These are phyloP conservation scores for Suhomyces ambrosiae DNA, from an alignment of 1,139 yeast species.

Conservation along the genomic window DNA sequence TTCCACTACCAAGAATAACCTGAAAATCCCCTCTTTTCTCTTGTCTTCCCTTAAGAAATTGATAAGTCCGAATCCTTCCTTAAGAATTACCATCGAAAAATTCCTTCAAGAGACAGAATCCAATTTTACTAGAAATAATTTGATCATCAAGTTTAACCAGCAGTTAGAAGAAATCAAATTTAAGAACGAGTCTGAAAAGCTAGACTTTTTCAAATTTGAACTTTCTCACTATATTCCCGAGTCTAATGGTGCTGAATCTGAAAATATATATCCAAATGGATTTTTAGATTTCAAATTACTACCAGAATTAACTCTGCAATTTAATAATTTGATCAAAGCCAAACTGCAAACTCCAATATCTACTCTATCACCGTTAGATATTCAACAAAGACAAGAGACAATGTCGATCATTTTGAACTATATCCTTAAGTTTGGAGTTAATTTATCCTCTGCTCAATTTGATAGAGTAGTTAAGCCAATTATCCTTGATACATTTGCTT, in stretches of 20 bases:
- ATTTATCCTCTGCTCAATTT: slow-evolving; percentile 43
- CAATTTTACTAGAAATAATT: slow-evolving; percentile 38
- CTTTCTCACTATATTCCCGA: slow-evolving; percentile 32
- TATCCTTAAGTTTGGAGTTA: slow-evolving; percentile 48
- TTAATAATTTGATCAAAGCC: slow-evolving; percentile 26
- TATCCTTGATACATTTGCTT: slow-evolving; percentile 60
- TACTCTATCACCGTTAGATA: slow-evolving; percentile 32
- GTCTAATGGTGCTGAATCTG: slow-evolving; percentile 15
- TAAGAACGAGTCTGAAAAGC: slow-evolving; percentile 51
- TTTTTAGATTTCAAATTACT: slow-evolving; percentile 64
- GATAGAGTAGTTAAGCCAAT: slow-evolving; percentile 59
- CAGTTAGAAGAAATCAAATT: slow-evolving; percentile 57
- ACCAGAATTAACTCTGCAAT: slow-evolving; percentile 59
- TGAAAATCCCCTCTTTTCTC: slow-evolving; percentile 14
- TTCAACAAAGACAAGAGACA: slow-evolving; percentile 40
- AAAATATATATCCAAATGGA: slow-evolving; percentile 53
- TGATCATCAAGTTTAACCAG: slow-evolving; percentile 49
- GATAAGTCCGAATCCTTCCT: slow-evolving; percentile 27
- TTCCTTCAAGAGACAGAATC: slow-evolving; percentile 49
- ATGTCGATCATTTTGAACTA: slow-evolving; percentile 47
- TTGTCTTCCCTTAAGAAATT: slow-evolving; percentile 25
- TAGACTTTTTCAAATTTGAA: slow-evolving; percentile 51
- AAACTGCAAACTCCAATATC: slow-evolving; percentile 22
- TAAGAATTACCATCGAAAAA: slow-evolving; percentile 52
- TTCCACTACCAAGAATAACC: slow-evolving; percentile 5